Base-by-base conservation (phyloP, 495 filamentous ascomycete genomes). In the Penicillium cinerascens region DNA sequence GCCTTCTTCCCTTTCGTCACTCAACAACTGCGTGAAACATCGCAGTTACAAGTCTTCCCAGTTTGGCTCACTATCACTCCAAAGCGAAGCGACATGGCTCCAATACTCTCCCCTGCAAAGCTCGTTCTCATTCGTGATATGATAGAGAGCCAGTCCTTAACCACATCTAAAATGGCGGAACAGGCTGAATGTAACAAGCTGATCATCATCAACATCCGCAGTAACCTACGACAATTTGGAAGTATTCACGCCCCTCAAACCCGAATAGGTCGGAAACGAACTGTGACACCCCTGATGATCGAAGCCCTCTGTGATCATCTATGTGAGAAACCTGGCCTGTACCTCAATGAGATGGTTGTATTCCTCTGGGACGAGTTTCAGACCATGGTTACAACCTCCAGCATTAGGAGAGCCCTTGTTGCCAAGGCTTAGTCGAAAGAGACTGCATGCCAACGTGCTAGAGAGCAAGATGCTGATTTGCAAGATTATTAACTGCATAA, bases 61-160 rank as follows among this genome's bases (percentile, higher is more conserved):
- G 25, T 26, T 26, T 26, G 25, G 25, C 25, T 26, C 25, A 3
- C 25, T 26, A 26, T 26, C 25, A 26, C 25, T 26, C 25, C 25
- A 26, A 26, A 26, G 25, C 25, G 25, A 26, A 26, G 26, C 26
- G 7, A 29, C 7, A 29, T 29, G 26, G 26, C 26, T 9, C 26
- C 7, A 29, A 29, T 6, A 29, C 26, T 29, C 7, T 9, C 7
- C 5, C 26, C 26, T 9, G 3, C 7, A 29, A 29, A 29, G 26
- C 26, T 29, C 4, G 4, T 87, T 89, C 7, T 82, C 80, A 21
- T 88, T 73, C 21, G 5, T 9, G n/a, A n/a, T n/a, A n/a, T n/a
- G n/a, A n/a, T n/a, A n/a, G n/a, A n/a, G n/a, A n/a, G n/a, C n/a
- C n/a, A 29, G 26, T 29, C 26, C 3, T 9, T 29, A 2, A 29